phyloP scores from a whole-genome alignment of 1,284 basidiomycete species.

The Amylostereum areolatum region DNA sequence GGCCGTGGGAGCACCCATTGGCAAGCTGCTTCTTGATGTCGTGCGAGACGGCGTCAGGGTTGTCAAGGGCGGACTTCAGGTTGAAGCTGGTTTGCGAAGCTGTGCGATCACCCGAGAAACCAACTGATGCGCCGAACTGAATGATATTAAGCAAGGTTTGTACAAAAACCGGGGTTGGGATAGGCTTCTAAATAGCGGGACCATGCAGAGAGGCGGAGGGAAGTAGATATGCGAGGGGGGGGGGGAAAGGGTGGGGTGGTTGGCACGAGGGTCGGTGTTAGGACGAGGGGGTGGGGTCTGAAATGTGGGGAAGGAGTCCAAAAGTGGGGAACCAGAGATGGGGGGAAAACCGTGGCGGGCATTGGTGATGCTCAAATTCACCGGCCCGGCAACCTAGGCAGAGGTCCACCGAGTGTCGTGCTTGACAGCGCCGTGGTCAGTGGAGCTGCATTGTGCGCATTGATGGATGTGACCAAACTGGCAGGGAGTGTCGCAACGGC shows the following conservation, averaged over 20 bases:
- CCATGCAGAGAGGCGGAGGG: too few species aligned
- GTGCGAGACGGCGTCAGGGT: slow-evolving; percentile 11
- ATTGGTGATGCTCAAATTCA: too few species aligned
- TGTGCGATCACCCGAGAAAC: slow-evolving; percentile 17
- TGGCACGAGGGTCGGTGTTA: slow-evolving; percentile 8
- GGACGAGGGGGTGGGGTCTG: slow-evolving; percentile 5
- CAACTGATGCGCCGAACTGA: slow-evolving; percentile 23
- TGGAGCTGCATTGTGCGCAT: too few species aligned
- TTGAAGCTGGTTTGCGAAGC: slow-evolving; percentile 11
- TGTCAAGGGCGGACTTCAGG: slow-evolving; percentile 17
- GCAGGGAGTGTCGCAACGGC: too few species aligned
- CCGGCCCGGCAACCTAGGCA: too few species aligned
- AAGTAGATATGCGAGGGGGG: background rate
- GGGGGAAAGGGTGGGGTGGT: background rate
- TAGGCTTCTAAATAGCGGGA: slow-evolving; percentile 26
- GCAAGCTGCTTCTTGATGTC: background rate
- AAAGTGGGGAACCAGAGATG: background rate
- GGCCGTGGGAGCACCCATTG: slow-evolving; percentile 13
- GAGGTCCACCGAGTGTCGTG: too few species aligned
- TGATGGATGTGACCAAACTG: too few species aligned
- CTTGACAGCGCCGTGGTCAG: too few species aligned
- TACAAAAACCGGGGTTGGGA: slow-evolving; percentile 26
- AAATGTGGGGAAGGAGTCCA: slow-evolving; percentile 4
- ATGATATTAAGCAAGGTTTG: slow-evolving; percentile 24
- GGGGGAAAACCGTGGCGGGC: too few species aligned